Conservation (phyloP, 2,329 filamentous ascomycete genomes). For the Podosphaera leucotricha region DNA sequence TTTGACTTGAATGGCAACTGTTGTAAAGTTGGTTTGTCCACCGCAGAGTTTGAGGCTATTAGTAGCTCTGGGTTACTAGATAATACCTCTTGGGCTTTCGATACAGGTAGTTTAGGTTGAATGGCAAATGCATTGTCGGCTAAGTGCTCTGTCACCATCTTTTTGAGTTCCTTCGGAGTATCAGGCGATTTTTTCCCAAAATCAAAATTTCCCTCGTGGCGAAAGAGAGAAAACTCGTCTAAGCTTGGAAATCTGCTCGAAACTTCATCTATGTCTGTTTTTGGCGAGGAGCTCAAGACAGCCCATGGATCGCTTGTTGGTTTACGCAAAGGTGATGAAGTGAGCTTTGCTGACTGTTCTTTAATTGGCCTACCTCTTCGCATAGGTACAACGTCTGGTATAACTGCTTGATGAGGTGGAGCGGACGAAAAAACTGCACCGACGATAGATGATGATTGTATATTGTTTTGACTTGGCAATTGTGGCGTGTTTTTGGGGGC, state of each 20-base stretch:
- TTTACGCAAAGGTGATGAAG: constrained; percentile 41
- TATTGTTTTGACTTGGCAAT: constrained; percentile 31
- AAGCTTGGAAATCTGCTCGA: constrained; percentile 71
- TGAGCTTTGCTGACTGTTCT: constrained; percentile 26
- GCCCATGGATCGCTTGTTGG: constrained; percentile 68
- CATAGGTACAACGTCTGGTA: constrained; percentile 89
- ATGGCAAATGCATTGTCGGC: constrained; percentile 62
- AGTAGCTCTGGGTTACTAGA: constrained; percentile 37
- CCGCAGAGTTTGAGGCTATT: constrained; percentile 18
- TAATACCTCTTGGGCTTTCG: constrained; percentile 39
- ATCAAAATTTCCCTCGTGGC: constrained; percentile 67
- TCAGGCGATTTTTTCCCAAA: constrained; percentile 37
- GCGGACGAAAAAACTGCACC: constrained; percentile 67
- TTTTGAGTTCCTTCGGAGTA: constrained; percentile 31
- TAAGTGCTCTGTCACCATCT: constrained; percentile 49
- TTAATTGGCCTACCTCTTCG: constrained; percentile 54
- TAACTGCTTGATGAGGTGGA: constrained; percentile 40
- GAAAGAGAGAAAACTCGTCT: constrained; percentile 76
- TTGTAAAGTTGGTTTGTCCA: constrained; percentile 16
- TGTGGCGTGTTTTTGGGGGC: constrained; percentile 36
- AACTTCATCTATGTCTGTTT: constrained; percentile 45
- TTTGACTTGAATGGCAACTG: not conserved
- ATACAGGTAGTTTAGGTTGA: constrained; percentile 18
- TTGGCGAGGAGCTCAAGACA: constrained; percentile 49
- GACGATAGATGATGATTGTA: constrained; percentile 32